These are phyloP conservation scores for Rhodotorula kratochvilovae DNA, from an alignment of 768 basidiomycete genomes.

Conservation along the genomic window DNA sequence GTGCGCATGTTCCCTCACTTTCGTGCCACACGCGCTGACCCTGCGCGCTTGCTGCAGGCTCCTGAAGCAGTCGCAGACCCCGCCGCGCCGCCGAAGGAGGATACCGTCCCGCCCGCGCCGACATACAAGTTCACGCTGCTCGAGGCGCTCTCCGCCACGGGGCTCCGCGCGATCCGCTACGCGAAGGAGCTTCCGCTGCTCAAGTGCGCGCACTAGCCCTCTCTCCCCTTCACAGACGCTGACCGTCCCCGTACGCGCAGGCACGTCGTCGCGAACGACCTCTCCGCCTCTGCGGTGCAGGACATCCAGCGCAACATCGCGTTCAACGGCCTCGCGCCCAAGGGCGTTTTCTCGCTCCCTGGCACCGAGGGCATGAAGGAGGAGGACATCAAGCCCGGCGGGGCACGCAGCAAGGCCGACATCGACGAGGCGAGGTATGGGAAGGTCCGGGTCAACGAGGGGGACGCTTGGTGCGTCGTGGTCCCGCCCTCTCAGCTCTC, in stretches of 20 bases:
- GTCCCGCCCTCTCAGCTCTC: no score
- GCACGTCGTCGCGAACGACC: slow-evolving; percentile 88
- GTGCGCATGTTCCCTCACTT: neutral
- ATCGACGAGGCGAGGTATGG: slow-evolving; percentile 44
- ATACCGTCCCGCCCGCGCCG: neutral
- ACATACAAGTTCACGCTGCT: slow-evolving; percentile 67
- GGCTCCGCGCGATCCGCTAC: slow-evolving; percentile 90
- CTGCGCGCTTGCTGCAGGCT: no score
- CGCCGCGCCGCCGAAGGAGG: neutral
- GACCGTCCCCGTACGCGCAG: slow-evolving; percentile 50
- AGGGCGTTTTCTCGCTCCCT: slow-evolving; percentile 1
- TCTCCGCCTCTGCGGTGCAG: slow-evolving; percentile 72
- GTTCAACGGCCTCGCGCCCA: slow-evolving; percentile 62
- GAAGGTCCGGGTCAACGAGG: slow-evolving; percentile 78
- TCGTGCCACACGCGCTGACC: neutral
- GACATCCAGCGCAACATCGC: slow-evolving; percentile 82
- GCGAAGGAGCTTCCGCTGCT: slow-evolving; percentile 91
- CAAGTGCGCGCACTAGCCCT: slow-evolving; percentile 55
- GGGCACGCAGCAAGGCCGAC: slow-evolving; percentile 12
- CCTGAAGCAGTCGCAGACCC: neutral
- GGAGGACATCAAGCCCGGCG: slow-evolving; percentile 19
- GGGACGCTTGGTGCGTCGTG: slow-evolving; percentile 76
- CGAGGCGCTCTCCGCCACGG: slow-evolving; percentile 93
- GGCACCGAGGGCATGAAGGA: slow-evolving; percentile 8
- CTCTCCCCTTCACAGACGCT: no score